Evolutionary conservation across 1,284 basidiomycete species (phyloP).

Genomic region (Pascua guehoae): DNA sequence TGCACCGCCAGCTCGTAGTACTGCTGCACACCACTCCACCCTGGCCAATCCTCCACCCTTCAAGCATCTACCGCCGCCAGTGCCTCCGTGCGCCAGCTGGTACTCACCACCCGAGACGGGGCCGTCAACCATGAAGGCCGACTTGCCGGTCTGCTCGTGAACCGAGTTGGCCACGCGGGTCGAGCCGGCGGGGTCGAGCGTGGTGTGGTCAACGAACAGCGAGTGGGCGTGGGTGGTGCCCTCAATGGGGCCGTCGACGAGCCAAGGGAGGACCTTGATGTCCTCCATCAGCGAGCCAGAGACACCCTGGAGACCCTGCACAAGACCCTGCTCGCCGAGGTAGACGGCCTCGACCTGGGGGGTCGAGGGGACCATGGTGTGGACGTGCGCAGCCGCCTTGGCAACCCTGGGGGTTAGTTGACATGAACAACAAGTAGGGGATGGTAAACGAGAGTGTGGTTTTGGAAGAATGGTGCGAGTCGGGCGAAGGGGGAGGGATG

Average conservation of each 20-base stretch:
- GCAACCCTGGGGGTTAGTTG: slow-evolving; percentile 40
- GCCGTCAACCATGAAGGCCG: slow-evolving; percentile 42
- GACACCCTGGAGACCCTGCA: slow-evolving; percentile 51
- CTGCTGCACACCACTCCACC: neutral
- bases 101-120: slow-evolving; percentile 43
- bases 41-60: neutral
- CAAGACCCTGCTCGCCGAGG: slow-evolving; percentile 32
- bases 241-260: slow-evolving; percentile 1
- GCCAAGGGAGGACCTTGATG: slow-evolving; percentile 40
- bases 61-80: no score
- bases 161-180: slow-evolving; percentile 32
- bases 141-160: slow-evolving; percentile 23
- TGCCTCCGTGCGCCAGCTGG: no score
- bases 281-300: slow-evolving; percentile 47
- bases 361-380: slow-evolving; percentile 54
- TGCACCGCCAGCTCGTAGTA: neutral
- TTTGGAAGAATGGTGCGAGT: no score
- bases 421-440: no score
- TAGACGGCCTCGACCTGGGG: slow-evolving; percentile 51
- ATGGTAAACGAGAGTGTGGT: no score
- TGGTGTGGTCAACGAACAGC: slow-evolving; percentile 46
- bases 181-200: slow-evolving; percentile 42
- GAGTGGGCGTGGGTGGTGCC: slow-evolving; percentile 26
- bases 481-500: no score
- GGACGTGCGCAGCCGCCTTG: slow-evolving; percentile 45